These are phyloP conservation scores for Clonostachys rosea DNA, from an alignment of 2,329 filamentous ascomycete species.

Conservation along the genomic window DNA sequence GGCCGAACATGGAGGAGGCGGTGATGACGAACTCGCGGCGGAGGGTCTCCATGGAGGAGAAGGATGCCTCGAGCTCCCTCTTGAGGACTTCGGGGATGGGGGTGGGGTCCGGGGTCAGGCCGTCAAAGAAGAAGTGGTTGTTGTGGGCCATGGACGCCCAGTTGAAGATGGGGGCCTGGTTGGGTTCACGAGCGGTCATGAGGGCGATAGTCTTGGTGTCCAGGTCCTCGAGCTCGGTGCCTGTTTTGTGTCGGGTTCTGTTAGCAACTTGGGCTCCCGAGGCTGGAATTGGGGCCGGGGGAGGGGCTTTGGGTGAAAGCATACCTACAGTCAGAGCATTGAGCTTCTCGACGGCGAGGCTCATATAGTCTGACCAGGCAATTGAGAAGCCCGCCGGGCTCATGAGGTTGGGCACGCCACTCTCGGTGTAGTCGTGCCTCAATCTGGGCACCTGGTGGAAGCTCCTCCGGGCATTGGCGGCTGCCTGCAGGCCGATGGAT, in stretches of 20 bases:
- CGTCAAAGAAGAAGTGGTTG: slow-evolving; percentile 77
- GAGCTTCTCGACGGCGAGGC: slow-evolving; percentile 67
- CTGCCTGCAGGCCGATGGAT: slow-evolving; percentile 25
- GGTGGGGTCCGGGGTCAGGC: slow-evolving; percentile 34
- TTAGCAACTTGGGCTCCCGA: background rate
- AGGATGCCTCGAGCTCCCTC: slow-evolving; percentile 60
- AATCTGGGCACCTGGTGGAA: slow-evolving; percentile 43
- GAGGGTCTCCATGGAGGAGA: slow-evolving; percentile 80
- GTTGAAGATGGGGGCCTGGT: slow-evolving; percentile 82
- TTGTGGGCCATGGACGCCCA: slow-evolving; percentile 95
- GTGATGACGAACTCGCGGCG: slow-evolving; percentile 74
- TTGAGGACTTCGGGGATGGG: slow-evolving; percentile 53
- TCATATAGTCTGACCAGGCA: slow-evolving; percentile 82
- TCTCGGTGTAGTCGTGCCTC: slow-evolving; percentile 35
- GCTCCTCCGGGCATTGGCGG: slow-evolving; percentile 28
- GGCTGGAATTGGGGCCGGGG: no score
- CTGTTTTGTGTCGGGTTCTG: slow-evolving; percentile 28
- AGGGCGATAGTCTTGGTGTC: slow-evolving; percentile 65
- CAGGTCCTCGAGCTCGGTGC: slow-evolving; percentile 57
- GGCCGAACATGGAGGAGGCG: slow-evolving; percentile 89
- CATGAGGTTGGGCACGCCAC: slow-evolving; percentile 65
- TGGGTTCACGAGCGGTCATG: slow-evolving; percentile 73
- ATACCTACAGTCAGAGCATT: slow-evolving; percentile 70
- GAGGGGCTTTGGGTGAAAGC: background rate
- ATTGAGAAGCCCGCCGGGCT: slow-evolving; percentile 65